Base-by-base conservation (phyloP, 441 rosid genomes). In the Pelargonium fulgidum region DNA sequence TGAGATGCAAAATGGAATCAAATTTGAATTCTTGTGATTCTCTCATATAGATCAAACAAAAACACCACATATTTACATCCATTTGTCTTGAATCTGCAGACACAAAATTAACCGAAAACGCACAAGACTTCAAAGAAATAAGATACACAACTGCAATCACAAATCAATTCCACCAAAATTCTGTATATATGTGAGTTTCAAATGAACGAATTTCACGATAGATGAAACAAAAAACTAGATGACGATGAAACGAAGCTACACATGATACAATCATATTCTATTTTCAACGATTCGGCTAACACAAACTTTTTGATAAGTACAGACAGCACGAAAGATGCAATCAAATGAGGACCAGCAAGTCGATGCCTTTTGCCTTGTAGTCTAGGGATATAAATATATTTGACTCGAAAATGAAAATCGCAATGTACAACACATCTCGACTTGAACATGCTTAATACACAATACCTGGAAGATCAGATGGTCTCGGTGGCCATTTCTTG, bases 191-290 rank as follows among this genome's bases (percentile, higher is more conserved):
- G 14, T 13, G 8, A 50, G 58, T 50, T 12, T 71, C 67, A 20
- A 56, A 75, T 68, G 26, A 62, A 75, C 70, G 58, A 61, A 67
- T 70, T 70, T 62, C 64, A 48, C 47, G 17, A 33, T 3, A 13
- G 7, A n/a, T 3, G 19, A 68, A 66, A 54, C 62, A 19, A 26
- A 39, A 42, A 72, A 54, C 20, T 52, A 14, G 59, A 52, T 4
- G 1, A 14, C 17, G 1, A 13, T 4, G 16, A 45, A 59, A 61
- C 52, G 68, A 50, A 44, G 70, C 68, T 62, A 62, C 65, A 24
- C 39, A 24, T 62, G 75, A 68, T 69, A 66, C 63, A 73, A 67
- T 69, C 76, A 68, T 17, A 62, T 66, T 41, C 47, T 5, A 47
- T 17, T 24, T 2, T n/a, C 64, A 47, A 50, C 19, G 59, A 68